phyloP scores from a whole-genome alignment of 768 basidiomycete genomes.

The Lactarius vividus region DNA sequence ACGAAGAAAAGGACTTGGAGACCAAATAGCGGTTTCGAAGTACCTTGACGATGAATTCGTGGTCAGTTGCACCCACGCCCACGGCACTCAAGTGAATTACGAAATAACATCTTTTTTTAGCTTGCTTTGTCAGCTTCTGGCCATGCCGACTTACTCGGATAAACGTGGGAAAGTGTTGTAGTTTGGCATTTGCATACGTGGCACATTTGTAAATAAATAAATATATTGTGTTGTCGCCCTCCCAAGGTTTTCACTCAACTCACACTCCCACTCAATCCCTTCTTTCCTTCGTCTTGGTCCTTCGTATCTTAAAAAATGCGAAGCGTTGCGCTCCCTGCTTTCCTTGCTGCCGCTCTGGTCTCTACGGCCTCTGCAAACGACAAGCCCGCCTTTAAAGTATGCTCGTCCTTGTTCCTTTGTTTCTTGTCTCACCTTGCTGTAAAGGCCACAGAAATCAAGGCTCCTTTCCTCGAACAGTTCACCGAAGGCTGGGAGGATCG shows the following conservation, averaged over 20 bases:
- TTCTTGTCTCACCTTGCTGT: constrained; percentile 14
- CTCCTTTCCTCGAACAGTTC: constrained; percentile 96
- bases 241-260: background rate
- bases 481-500: constrained; percentile 84
- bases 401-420: background rate
- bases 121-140: constrained; percentile 92
- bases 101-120: constrained; percentile 40
- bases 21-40: constrained; percentile 96
- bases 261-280: constrained; percentile 27
- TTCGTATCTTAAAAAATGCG: constrained; percentile 73
- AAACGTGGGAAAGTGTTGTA: constrained; percentile 38
- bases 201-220: constrained; percentile 37
- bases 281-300: constrained; percentile 49
- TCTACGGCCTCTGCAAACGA: constrained; percentile 56
- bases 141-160: constrained; percentile 89
- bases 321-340: constrained; percentile 78
- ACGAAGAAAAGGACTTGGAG: constrained; percentile 92
- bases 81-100: background rate
- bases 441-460: constrained; percentile 75
- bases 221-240: constrained; percentile 34
- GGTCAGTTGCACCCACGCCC: constrained; percentile 47
- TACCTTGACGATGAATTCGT: constrained; percentile 97
- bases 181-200: constrained; percentile 41
- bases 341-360: constrained; percentile 60
- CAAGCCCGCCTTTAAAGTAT: constrained; percentile 68